Evolutionary conservation across 345 rosid genomes (phyloP).

Genomic region (Citrus maxima): DNA sequence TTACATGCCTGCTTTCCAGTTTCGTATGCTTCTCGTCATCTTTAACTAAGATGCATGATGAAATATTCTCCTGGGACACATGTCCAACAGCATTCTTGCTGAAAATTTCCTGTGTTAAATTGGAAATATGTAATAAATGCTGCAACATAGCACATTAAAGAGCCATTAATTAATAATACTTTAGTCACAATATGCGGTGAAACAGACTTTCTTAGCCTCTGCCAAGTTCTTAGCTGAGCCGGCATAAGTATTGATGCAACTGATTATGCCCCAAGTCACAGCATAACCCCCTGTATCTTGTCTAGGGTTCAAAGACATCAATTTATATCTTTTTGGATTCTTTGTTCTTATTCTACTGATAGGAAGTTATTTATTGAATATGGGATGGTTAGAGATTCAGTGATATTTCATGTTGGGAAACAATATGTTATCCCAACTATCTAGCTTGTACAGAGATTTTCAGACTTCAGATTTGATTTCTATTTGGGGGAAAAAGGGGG

Average conservation of each 20-base stretch:
- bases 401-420: neutral
- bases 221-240: neutral
- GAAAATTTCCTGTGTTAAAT: neutral
- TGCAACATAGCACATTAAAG: neutral
- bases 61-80: neutral
- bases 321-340: neutral
- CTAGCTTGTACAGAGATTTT: neutral
- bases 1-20: neutral
- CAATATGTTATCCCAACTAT: neutral
- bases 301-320: neutral
- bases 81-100: neutral
- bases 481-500: no score
- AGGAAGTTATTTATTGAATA: neutral
- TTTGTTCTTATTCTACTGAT: neutral
- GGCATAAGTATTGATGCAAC: neutral
- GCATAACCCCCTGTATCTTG: neutral
- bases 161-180: neutral
- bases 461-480: neutral
- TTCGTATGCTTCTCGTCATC: no score
- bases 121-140: neutral
- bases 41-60: neutral
- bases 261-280: neutral
- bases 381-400: neutral
- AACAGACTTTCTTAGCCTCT: neutral
- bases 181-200: neutral